Percentiles rank a stretch among this genome's conserved stretches.
These are phyloP conservation scores for Tephrocybe sp. DNA, from an alignment of 768 basidiomycete genomes.

Conservation along the genomic window DNA sequence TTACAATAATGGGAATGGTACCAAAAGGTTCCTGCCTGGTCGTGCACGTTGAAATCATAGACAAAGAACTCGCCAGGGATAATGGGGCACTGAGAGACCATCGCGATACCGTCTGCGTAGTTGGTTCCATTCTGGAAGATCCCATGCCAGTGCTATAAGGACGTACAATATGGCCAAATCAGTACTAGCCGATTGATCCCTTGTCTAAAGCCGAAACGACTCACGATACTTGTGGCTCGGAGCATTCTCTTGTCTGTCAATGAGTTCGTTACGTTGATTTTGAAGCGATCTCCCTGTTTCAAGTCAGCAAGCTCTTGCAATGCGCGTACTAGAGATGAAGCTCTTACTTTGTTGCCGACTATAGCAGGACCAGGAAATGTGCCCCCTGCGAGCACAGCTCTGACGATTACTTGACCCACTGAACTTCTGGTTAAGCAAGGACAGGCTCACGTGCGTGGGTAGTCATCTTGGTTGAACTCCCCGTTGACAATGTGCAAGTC, in stretches of 20 bases:
- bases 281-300: conserved; percentile 2
- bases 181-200: not conserved
- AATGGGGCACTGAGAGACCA: conserved; percentile 7
- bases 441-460: too few species aligned
- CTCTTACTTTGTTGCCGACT: too few species aligned
- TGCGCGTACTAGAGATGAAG: too few species aligned
- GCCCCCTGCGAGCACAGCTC: too few species aligned
- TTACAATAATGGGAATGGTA: conserved; percentile 21
- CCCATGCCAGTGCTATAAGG: conserved; percentile 5
- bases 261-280: conserved; percentile 2
- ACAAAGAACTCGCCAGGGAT: conserved; percentile 25
- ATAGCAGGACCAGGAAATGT: too few species aligned
- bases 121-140: conserved; percentile 5
- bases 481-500: too few species aligned
- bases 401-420: too few species aligned
- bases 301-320: not conserved
- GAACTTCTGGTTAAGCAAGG: too few species aligned
- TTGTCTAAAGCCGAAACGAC: not conserved
- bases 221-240: conserved; percentile 1
- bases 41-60: conserved; percentile 28
- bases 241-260: conserved; percentile 1
- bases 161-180: not conserved
- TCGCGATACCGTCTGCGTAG: conserved; percentile 1
- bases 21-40: conserved; percentile 22
- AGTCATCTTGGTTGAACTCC: too few species aligned